Base-by-base conservation (phyloP, 768 basidiomycete genomes). In the Suillus weaverae region DNA sequence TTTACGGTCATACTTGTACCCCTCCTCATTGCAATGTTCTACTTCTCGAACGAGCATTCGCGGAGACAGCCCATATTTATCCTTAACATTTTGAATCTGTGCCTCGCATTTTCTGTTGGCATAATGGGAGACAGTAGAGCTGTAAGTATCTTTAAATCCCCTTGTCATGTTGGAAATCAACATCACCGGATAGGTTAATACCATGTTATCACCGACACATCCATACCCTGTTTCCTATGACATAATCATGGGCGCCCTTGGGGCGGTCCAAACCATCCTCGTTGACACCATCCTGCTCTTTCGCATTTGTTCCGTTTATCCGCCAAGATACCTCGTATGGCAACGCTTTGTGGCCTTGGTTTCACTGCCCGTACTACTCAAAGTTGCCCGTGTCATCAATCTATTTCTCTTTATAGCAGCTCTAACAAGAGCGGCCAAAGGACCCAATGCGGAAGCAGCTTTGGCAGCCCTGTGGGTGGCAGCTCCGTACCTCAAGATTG, bases 401-500 rank as follows among this genome's bases (percentile, higher is more conserved):
- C 10, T 76, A 57, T 33, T 71, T 59, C 57, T 78, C 4, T 77
- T 78, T 38, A 69, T 67, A n/a, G 70, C 67, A 32, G 64, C 70
- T 5, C 41, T 78, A 30, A 62, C 59, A 4, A 66, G 69, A 44
- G 73, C 67, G 14, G 65, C 68, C 20, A 67, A 60, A 36, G 71
- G 71, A 16, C 71, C 71, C 8, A 55, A 69, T 1, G 72, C 65
- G 11, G 20, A 69, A 16, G 54, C 66, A 46, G 54, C 66, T 0
- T 30, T 72, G n/a, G 64, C 51, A 10, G 2, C 63, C n/a, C 38
- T 62, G 20, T 76, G 73, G 76, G 64, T 57, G 22, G 26, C 67
- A 51, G 68, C 62, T 1, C 76, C 74, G 5, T 77, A 73, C 61
- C 61, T 77, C 13, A 77, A 75, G 63, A 73, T 77, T 3, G 76